phyloP scores from a whole-genome alignment of 305 asterid genomes.

The Fraxinus dipetala region DNA sequence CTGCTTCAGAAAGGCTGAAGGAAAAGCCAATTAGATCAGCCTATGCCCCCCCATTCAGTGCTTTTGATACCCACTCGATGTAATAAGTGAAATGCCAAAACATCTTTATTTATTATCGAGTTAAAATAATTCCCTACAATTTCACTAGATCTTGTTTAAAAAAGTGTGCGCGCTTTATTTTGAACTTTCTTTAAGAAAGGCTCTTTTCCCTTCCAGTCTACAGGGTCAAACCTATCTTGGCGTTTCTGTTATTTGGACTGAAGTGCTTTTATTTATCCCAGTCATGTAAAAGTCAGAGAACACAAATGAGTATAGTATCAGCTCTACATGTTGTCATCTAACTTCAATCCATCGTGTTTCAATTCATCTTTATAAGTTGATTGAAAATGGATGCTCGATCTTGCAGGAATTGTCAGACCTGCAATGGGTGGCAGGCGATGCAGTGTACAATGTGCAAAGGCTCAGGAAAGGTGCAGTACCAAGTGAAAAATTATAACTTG shows the following conservation, averaged over 20 bases:
- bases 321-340: neutral
- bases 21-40: neutral
- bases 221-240: neutral
- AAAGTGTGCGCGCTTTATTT: neutral
- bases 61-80: neutral
- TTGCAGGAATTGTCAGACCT: conserved; percentile 76
- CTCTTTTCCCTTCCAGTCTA: neutral
- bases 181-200: neutral
- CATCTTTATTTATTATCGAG: neutral
- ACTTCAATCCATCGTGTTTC: neutral
- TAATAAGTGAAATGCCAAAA: neutral
- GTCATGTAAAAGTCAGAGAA: neutral
- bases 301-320: conserved; percentile 2
- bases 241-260: neutral
- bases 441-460: conserved; percentile 95
- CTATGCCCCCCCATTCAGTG: neutral
- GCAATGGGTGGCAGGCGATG: conserved; percentile 91
- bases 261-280: neutral
- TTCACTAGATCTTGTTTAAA: neutral
- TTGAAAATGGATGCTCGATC: conserved; percentile 17
- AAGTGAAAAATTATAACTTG: conserved; percentile 75
- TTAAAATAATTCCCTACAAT: neutral
- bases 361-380: conserved; percentile 17
- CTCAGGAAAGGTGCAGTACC: conserved; percentile 86
- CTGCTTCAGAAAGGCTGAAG: neutral